A percentile compares a stretch with the other conserved stretches of the same genome.
These are phyloP conservation scores for Sisymbrium altissimum DNA, from an alignment of 345 rosid genomes.

Conservation along the genomic window DNA sequence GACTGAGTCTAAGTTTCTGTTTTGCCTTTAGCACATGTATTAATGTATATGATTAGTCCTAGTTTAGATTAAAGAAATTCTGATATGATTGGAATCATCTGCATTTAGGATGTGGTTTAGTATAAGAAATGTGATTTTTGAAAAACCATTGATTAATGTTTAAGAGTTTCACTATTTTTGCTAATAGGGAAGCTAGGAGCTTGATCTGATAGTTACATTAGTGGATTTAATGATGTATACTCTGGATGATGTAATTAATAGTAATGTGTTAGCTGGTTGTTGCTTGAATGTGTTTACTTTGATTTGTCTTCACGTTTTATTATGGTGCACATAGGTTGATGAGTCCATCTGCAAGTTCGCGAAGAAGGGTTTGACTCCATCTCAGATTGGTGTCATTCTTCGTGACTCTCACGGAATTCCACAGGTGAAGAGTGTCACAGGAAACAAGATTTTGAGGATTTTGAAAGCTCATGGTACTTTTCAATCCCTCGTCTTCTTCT, in stretches of 20 bases:
- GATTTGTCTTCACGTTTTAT: background rate
- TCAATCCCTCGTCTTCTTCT: background rate
- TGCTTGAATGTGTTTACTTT: background rate
- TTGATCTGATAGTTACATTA: too few species aligned
- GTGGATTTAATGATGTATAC: background rate
- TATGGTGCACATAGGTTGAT: constrained; percentile 42
- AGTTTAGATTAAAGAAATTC: background rate
- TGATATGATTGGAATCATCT: background rate
- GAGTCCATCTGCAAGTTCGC: constrained; percentile 72
- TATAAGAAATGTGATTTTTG: background rate
- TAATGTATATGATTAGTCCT: background rate
- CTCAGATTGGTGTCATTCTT: constrained; percentile 76
- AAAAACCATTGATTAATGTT: background rate
- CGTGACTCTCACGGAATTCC: constrained; percentile 80
- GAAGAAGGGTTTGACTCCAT: constrained; percentile 72
- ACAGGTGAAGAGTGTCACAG: constrained; percentile 66
- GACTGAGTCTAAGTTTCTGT: background rate
- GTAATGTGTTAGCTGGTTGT: background rate
- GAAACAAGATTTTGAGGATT: constrained; percentile 63
- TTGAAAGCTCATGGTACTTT: constrained; percentile 59
- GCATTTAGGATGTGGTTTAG: background rate
- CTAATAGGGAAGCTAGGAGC: too few species aligned
- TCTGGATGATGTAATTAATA: background rate
- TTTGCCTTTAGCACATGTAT: background rate
- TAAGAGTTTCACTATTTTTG: background rate